phyloP scores from a whole-genome alignment of 2,329 filamentous ascomycete genomes.

The Lecanoromycetidae sp. region DNA sequence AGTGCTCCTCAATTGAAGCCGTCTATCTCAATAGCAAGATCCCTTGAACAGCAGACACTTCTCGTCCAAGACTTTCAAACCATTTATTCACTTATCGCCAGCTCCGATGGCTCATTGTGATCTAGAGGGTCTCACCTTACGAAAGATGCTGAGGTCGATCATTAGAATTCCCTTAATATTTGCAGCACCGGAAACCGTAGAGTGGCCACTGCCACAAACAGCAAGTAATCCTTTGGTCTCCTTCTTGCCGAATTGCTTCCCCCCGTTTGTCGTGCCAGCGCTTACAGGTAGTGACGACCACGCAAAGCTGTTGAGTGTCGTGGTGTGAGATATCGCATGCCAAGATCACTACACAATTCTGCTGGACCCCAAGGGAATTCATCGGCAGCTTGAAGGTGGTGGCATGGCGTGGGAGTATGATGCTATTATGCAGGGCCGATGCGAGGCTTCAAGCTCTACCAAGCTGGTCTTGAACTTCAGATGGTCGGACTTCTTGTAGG shows the following conservation, averaged over 20 bases:
- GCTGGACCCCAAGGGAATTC: slow-evolving; percentile 25
- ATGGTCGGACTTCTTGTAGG: slow-evolving; percentile 8
- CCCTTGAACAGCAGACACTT: slow-evolving; percentile 19
- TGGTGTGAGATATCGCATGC: slow-evolving; percentile 25
- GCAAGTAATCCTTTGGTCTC: slow-evolving; percentile 12
- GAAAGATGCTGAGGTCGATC: slow-evolving; percentile 19
- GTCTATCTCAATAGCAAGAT: slow-evolving; percentile 23
- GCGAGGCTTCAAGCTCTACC: slow-evolving; percentile 12
- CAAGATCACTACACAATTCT: slow-evolving; percentile 25
- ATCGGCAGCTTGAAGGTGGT: slow-evolving; percentile 17
- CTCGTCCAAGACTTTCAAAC: slow-evolving; percentile 21
- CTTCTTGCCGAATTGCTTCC: slow-evolving; percentile 14
- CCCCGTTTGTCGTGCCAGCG: slow-evolving; percentile 20
- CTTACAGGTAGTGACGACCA: slow-evolving; percentile 23
- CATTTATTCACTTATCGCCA: slow-evolving; percentile 24
- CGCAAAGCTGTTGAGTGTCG: slow-evolving; percentile 23
- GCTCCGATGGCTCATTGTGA: slow-evolving; percentile 22
- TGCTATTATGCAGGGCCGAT: slow-evolving; percentile 16
- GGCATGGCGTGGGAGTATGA: slow-evolving; percentile 17
- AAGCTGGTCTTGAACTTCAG: slow-evolving; percentile 1
- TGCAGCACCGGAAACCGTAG: slow-evolving; percentile 17
- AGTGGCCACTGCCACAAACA: slow-evolving; percentile 17
- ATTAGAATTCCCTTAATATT: slow-evolving; percentile 15
- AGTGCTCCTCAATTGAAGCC: slow-evolving; percentile 24
- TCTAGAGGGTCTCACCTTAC: slow-evolving; percentile 20